phyloP scores from a whole-genome alignment of 1,139 yeast species.

The Scheffersomyces segobiensis region DNA sequence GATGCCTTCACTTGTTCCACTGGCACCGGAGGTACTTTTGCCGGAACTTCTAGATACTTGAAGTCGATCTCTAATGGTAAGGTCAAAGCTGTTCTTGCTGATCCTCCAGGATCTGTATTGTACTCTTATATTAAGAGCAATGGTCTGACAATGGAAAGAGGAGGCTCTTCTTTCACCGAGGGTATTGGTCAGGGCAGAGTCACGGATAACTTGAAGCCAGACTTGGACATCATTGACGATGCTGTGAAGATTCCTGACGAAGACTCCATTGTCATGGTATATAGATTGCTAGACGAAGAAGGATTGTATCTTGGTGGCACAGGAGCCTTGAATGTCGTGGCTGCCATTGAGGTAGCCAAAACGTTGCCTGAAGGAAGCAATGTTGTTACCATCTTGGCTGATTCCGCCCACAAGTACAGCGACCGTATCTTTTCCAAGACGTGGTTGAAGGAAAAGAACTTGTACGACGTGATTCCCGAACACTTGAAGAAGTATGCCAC shows the following conservation, averaged over 20 bases:
- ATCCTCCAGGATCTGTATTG: conserved; percentile 90
- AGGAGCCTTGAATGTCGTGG: conserved; percentile 79
- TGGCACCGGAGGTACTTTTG: conserved; percentile 90
- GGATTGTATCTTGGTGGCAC: conserved; percentile 92
- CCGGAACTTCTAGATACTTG: conserved; percentile 76
- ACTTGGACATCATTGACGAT: conserved; percentile 68
- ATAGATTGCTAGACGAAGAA: conserved; percentile 80
- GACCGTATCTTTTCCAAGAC: conserved; percentile 73
- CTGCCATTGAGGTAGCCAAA: conserved; percentile 73
- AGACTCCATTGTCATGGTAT: conserved; percentile 76
- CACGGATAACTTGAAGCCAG: conserved; percentile 77
- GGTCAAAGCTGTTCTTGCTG: conserved; percentile 72
- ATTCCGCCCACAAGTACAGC: conserved; percentile 85
- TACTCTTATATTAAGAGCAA: conserved; percentile 73
- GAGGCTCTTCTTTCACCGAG: conserved; percentile 87
- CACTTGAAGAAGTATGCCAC: conserved; percentile 65
- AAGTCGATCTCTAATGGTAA: conserved; percentile 61
- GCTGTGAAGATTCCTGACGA: conserved; percentile 77
- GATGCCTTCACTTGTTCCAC: conserved; percentile 88
- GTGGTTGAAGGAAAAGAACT: conserved; percentile 74
- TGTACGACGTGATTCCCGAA: conserved; percentile 67
- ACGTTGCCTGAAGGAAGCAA: conserved; percentile 78
- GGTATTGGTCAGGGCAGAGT: conserved; percentile 96
- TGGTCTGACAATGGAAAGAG: conserved; percentile 61
- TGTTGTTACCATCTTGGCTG: conserved; percentile 83